Evolutionary conservation across 768 basidiomycete genomes (phyloP), one percentile per base, ranked within the genome.

Genomic region (Lentinula aciculospora): DNA sequence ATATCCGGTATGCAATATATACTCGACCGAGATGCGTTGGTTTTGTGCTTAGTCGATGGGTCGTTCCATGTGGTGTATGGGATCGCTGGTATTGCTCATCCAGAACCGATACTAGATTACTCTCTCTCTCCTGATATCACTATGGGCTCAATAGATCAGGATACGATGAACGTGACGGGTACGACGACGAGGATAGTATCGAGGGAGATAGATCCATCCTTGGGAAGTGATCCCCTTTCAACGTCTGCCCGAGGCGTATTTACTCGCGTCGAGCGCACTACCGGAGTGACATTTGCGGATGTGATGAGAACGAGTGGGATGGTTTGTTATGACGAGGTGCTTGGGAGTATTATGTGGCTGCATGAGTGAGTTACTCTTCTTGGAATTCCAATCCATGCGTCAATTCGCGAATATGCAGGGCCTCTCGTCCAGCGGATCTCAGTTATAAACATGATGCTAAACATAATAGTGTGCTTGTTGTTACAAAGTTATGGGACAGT

Each of bases 371-470:
- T 9, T 12, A n/a, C n/a, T n/a, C n/a, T n/a, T n/a, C n/a, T n/a
- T n/a, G n/a, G n/a, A n/a, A n/a, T n/a, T n/a, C n/a, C n/a, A n/a
- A n/a, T n/a, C n/a, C n/a, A n/a, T n/a, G n/a, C n/a, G n/a, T 61
- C 46, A 40, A 23, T 45, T 12, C 17, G 8, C 21, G 23, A 8
- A 57, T 42, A 25, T 45, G 42, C 67, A 89, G 89, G 66, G 75
- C 77, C 13, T 70, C 75, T 37, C 77, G 81, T 46, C 87, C 87
- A 0, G 78, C 81, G 0, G 89, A 92, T 69, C 89, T 91, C 65
- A 89, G 85, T 68, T 92, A 92, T 73, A 89, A 87, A 60, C 84
- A 88, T 62, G 87, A 91, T 66, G 85, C 89, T 4, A 81, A 81
- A 66, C 83, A 82, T 47, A 76, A 68, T 50, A 79, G 73, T 54